Evolutionary conservation across 2,329 filamentous ascomycete genomes (phyloP).

Genomic region (Fulvia fulva): DNA sequence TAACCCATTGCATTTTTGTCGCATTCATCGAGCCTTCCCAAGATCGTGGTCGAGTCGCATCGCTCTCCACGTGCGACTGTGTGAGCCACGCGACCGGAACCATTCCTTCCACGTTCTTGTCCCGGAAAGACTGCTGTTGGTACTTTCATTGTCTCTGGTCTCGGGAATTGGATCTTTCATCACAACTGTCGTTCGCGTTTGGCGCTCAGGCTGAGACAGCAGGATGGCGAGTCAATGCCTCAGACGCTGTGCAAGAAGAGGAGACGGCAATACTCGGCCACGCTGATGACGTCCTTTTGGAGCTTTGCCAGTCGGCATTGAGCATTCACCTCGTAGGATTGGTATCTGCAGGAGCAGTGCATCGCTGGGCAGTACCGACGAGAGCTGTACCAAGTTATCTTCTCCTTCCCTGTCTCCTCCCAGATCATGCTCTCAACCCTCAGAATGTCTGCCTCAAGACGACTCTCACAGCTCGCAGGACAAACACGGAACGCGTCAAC

Average conservation of each 20-base stretch:
- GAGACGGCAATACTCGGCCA: neutral
- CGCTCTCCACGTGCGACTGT: neutral
- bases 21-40: neutral
- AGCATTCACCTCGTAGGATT: neutral
- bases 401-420: neutral
- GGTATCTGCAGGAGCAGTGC: neutral
- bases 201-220: neutral
- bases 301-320: neutral
- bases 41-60: neutral
- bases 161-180: neutral
- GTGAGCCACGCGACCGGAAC: neutral
- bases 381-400: neutral
- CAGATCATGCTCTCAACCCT: constrained; percentile 15
- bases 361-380: too few relatives aligned
- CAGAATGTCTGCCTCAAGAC: constrained; percentile 17
- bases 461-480: constrained; percentile 18
- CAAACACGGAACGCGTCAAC: constrained; percentile 19
- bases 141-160: neutral
- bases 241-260: neutral
- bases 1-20: neutral
- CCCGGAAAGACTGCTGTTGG: neutral
- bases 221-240: neutral
- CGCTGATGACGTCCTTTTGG: neutral
- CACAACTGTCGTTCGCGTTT: too few relatives aligned
- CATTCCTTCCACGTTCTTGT: neutral